Base-by-base conservation (phyloP, 176 grass and related monocot genomes). In the Triticum dicoccoides region DNA sequence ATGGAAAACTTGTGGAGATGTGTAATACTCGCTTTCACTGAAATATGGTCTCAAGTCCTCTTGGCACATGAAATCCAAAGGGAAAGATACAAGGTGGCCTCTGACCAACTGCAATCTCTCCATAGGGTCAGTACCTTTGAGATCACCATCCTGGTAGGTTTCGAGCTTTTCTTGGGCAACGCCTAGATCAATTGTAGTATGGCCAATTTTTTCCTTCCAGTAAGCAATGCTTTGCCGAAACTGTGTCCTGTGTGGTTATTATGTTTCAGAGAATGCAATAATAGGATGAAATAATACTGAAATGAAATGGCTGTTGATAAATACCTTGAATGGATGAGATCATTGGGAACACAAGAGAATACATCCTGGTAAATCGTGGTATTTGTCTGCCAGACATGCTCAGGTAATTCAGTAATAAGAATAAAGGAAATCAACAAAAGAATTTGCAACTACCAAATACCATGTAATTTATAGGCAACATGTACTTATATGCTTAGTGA, bases 321-420 rank as follows among this genome's bases (percentile, higher is more conserved):
- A 81, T 93, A 99, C 97, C 94, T 99, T 35, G 97, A 94, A 81
- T 96, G 97, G 56, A 93, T 99, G 70, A 94, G 89, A 88, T 96
- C 94, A 58, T 93, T 94, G 45, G 97, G 97, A 38, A 96, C 97
- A 69, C 94, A 99, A 63, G 92, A 93, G 87, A 99, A 99, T 79
- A 96, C 92, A 76, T 96, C 97, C 85, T 99, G 97, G 72, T 96
- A 99, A 64, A 99, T 91, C 81, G 88, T 94, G 1, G 94, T 93
- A 79, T 99, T 99, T 64, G 91, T 93, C 94, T 99, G 92, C 83
- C 64, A 80, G 83, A 81, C 20, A 88, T 7, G 33, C 15, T 9
- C 9, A 84, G 20, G 62, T 68, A 89, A 70, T 80, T 61, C 87
- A 41, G n/a, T 67, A 59, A 59, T 9, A 59, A 62, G 64, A 37